Conservation (phyloP, 1,284 basidiomycete species). For the Termitomyces sp. region DNA sequence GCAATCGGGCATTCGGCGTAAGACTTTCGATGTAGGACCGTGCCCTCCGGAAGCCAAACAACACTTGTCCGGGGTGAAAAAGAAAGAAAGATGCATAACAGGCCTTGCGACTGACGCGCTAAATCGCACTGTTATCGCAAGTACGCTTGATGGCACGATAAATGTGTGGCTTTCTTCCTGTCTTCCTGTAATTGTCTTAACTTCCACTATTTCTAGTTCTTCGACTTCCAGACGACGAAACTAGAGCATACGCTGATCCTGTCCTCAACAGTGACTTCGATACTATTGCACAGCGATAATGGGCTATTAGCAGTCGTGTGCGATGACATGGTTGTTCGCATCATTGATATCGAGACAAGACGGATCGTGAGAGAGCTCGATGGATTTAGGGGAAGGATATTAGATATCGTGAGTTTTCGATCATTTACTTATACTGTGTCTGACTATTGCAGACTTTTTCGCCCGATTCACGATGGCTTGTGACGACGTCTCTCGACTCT, state of each 20-base stretch:
- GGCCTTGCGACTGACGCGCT: conserved; percentile 86
- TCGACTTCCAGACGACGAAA: conserved; percentile 87
- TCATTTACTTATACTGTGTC: conserved; percentile 2
- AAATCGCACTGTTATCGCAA: conserved; percentile 78
- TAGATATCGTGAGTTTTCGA: conserved; percentile 67
- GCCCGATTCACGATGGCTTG: conserved; percentile 90
- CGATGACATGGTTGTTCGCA: conserved; percentile 79
- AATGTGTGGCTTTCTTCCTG: conserved; percentile 52
- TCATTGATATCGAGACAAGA: conserved; percentile 90
- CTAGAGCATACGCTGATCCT: conserved; percentile 66
- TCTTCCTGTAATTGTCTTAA: neutral
- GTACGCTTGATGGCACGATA: conserved; percentile 84
- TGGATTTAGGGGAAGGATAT: conserved; percentile 74
- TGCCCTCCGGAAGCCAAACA: conserved; percentile 50
- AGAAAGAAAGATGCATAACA: conserved; percentile 63
- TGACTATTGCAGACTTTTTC: conserved; percentile 70
- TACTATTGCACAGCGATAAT: conserved; percentile 81
- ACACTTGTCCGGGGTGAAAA: conserved; percentile 38
- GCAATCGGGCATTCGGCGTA: conserved; percentile 89
- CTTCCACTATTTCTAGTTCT: conserved; percentile 59
- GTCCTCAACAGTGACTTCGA: conserved; percentile 65
- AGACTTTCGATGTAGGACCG: conserved; percentile 65
- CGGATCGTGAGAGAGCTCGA: conserved; percentile 83
- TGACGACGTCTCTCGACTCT: conserved; percentile 86
- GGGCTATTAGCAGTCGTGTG: conserved; percentile 83